Evolutionary conservation across 768 basidiomycete species (phyloP).

Genomic region (Thelephora aurantiotincta): DNA sequence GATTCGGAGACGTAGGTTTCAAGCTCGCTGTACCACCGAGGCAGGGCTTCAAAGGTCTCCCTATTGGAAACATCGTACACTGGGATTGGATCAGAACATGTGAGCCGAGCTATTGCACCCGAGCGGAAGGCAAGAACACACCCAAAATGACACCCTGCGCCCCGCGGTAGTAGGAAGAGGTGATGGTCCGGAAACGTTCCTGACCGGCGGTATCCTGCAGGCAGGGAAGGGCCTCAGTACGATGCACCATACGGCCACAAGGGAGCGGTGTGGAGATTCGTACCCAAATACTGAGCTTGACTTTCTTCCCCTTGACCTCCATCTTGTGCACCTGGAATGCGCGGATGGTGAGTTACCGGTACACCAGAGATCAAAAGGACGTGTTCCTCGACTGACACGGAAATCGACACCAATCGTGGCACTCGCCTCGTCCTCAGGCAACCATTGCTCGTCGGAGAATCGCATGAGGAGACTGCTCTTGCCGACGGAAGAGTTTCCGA

Average conservation of each 20-base stretch:
- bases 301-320: constrained; percentile 69
- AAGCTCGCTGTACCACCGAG: constrained; percentile 84
- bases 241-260: background rate
- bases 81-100: constrained; percentile 13
- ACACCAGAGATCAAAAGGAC: background rate
- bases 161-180: constrained; percentile 87
- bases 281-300: constrained; percentile 96
- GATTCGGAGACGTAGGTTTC: constrained; percentile 82
- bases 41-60: constrained; percentile 88
- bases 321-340: constrained; percentile 66
- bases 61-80: constrained; percentile 94
- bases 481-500: constrained; percentile 84
- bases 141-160: constrained; percentile 76
- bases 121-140: constrained; percentile 13
- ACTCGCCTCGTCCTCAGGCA: constrained; percentile 80
- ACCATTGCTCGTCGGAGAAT: constrained; percentile 95
- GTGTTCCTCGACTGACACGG: constrained; percentile 35
- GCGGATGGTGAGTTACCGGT: background rate
- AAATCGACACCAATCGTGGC: constrained; percentile 82
- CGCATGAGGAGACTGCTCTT: constrained; percentile 83
- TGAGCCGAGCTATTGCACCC: background rate
- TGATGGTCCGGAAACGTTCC: constrained; percentile 92
- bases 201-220: constrained; percentile 90
- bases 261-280: constrained; percentile 13
- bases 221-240: constrained; percentile 1